These are phyloP conservation scores for Sextonia rubra DNA, from an alignment of 164 flowering plant species.

Conservation along the genomic window DNA sequence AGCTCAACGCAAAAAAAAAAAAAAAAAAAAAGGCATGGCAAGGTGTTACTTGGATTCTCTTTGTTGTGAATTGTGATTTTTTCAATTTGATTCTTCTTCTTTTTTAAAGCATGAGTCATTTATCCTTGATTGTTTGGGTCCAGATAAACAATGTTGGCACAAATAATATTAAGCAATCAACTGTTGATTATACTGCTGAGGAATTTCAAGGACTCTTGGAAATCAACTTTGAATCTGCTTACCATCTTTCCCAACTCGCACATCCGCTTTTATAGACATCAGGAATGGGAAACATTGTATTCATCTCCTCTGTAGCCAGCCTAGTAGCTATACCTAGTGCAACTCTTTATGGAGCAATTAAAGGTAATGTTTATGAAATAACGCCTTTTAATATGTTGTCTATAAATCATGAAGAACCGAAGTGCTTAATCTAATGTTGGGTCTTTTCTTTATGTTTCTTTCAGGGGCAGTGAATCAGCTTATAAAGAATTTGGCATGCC, in stretches of 20 bases:
- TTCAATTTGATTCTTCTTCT: no score
- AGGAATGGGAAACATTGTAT: slow-evolving; percentile 39
- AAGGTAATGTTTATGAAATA: slow-evolving; percentile 28
- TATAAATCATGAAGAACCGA: background rate
- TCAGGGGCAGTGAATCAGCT: slow-evolving; percentile 73
- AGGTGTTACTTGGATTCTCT: no score
- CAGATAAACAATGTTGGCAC: slow-evolving; percentile 53
- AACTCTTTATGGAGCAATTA: slow-evolving; percentile 36
- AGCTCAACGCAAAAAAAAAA: no score
- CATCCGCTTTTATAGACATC: slow-evolving; percentile 51
- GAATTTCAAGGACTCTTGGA: slow-evolving; percentile 32
- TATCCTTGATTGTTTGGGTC: background rate
- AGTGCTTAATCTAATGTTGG: background rate
- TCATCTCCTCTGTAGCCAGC: slow-evolving; percentile 41
- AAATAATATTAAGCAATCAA: slow-evolving; percentile 20
- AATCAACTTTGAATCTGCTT: slow-evolving; percentile 45
- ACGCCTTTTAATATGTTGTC: background rate
- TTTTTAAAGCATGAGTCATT: no score
- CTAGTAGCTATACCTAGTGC: slow-evolving; percentile 16
- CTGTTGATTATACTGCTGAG: slow-evolving; percentile 32
- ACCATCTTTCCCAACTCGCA: slow-evolving; percentile 47
- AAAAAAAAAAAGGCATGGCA: no score
- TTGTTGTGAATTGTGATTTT: no score
- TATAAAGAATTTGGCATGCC: slow-evolving; percentile 69
- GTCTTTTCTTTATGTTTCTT: background rate